Base-by-base conservation (phyloP, 1,139 yeast genomes). In the Blastobotrys proliferans region DNA sequence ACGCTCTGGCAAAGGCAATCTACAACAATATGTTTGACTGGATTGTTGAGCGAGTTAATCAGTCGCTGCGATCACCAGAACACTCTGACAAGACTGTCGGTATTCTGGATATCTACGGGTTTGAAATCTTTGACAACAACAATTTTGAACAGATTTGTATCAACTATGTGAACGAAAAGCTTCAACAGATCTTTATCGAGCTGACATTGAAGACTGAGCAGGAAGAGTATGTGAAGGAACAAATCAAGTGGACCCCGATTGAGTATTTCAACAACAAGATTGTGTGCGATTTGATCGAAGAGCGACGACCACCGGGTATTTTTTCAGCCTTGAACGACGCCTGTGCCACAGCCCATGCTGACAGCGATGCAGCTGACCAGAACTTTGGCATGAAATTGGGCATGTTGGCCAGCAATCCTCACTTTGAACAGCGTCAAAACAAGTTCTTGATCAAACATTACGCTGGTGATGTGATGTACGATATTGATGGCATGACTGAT, bases 291-390 rank as follows among this genome's bases (percentile, higher is more conserved):
- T 74, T 94, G 62, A 94, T 94, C 61, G 99, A 94, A 66, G 86
- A 88, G 27, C 79, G 80, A 47, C 78, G 97, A 59, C 98, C 98
- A 1, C 97, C 97, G 0, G 99, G 99, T 49, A 76, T 94, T 40
- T 90, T 94, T 68, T 94, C 98, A 2, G 96, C 96, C 1, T 74
- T 94, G 66, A 92, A 92, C 64, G 99, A 94, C 68, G 92, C 97
- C 0, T 83, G 90, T 61, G 97, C 97, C 39, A 94, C 97, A 14
- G 98, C 98, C 0, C 98, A 94, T 64, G 99, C 99, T 2, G 98
- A 94, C 62, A 84, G 97, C 1, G 77, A 73, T 45, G 98, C 98
- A 10, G 97, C 98, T 0, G 99, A 94, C 64, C 96, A 88, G 67
- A 87, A 94, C 2, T 94, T 94, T 66, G 85, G 94, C 27, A 96